A percentile compares a stretch with the other conserved stretches of the same genome.
phyloP scores from a whole-genome alignment of 306 rosid species.

The Macrotyloma uniflorum region DNA sequence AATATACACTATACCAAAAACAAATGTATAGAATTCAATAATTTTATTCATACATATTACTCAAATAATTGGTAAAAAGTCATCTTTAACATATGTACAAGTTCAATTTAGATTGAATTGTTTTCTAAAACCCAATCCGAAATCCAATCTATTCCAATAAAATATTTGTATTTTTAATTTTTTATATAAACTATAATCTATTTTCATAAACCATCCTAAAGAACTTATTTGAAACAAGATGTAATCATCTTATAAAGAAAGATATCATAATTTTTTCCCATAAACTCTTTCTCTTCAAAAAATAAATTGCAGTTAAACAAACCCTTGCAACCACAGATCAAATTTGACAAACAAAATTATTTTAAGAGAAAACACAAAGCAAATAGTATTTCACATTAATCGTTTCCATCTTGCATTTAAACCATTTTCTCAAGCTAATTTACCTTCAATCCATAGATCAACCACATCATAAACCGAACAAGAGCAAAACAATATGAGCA shows the following conservation, averaged over 20 bases:
- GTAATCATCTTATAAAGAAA: not conserved
- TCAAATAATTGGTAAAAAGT: too few relatives aligned
- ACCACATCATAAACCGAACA: conserved; percentile 16
- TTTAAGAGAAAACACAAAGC: not conserved
- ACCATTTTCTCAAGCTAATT: not conserved
- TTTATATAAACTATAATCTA: not conserved
- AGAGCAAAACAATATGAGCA: conserved; percentile 16
- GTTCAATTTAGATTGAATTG: too few relatives aligned
- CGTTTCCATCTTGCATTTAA: not conserved
- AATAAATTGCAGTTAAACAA: not conserved
- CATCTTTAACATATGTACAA: too few relatives aligned
- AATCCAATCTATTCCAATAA: too few relatives aligned
- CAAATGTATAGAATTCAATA: too few relatives aligned
- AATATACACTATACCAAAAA: too few relatives aligned
- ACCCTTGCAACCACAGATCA: not conserved
- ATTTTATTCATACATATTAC: too few relatives aligned
- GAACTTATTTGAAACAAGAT: not conserved
- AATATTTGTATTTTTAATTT: too few relatives aligned
- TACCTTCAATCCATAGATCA: not conserved
- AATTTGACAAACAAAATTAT: not conserved
- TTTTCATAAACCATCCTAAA: not conserved
- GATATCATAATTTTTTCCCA: not conserved
- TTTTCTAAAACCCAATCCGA: too few relatives aligned
- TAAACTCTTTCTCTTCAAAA: not conserved
- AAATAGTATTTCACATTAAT: not conserved